phyloP scores from a whole-genome alignment of 2,329 filamentous ascomycete species.

The Cladosporium sp. region DNA sequence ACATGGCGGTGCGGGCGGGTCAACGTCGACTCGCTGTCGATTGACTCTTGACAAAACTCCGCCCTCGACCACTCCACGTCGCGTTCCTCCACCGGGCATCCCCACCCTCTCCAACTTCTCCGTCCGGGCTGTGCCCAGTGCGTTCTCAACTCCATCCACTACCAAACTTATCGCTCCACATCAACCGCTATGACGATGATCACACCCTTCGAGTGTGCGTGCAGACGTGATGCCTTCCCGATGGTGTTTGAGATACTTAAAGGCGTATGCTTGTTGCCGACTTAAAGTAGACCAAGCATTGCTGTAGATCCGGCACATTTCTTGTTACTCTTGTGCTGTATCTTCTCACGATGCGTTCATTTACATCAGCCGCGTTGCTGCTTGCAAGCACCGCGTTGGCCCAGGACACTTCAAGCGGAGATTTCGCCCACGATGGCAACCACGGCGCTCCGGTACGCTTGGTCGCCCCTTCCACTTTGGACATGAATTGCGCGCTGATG shows the following conservation, averaged over 20 bases:
- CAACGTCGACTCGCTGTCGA: neutral
- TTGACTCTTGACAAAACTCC: conserved; percentile 1
- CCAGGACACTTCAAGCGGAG: neutral
- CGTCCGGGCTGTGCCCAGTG: neutral
- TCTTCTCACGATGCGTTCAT: conserved; percentile 5
- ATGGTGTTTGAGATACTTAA: neutral
- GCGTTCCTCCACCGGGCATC: neutral
- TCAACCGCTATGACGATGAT: conserved; percentile 1
- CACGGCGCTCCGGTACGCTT: conserved; percentile 6
- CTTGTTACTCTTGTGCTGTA: neutral
- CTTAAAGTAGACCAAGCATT: neutral
- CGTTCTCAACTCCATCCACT: conserved; percentile 1
- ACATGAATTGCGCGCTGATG: neutral
- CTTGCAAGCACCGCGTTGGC: conserved; percentile 2
- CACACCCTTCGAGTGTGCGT: neutral
- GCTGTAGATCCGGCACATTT: neutral
- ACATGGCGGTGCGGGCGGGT: neutral
- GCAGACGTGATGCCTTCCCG: neutral
- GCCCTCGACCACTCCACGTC: conserved; percentile 1
- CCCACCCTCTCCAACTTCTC: neutral
- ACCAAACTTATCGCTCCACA: conserved; percentile 5
- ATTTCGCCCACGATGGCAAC: conserved; percentile 8
- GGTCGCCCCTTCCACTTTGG: neutral
- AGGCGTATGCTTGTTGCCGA: no score
- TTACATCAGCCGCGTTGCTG: conserved; percentile 4